Evolutionary conservation across 2,329 filamentous ascomycete genomes (phyloP), one percentile per base, ranked within the genome.

Genomic region (Emericellopsis atlantica): DNA sequence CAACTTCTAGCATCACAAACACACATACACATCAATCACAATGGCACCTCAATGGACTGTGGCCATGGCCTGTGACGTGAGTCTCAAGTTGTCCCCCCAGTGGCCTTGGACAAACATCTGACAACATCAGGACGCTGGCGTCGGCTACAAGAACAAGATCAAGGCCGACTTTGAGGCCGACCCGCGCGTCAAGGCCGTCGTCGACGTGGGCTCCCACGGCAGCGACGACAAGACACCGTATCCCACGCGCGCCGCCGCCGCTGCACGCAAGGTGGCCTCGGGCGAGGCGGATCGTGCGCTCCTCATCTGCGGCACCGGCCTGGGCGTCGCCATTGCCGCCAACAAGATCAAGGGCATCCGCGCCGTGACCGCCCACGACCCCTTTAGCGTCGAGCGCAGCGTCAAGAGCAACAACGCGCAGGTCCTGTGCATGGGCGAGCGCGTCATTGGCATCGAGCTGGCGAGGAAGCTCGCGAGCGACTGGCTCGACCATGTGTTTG

Each of bases 331-430:
- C 51, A 93, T 93, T 56, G 67, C 76, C n/a, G 87, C 87, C 49
- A 93, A 93, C 70, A 93, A 93, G 61, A 78, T 93, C 48, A 81
- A 79, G 43, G 86, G 86, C 6, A 77, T 93, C 45, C 70, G 86
- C 21, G 87, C 87, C n/a, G 87, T 93, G 15, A 93, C 86, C 5
- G 87, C 87, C 1, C 87, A 94, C 58, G 87, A 93, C 57, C 81
- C 79, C 49, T 94, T 89, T 67, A 81, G 74, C 42, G 84, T 93
- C 6, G 86, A 93, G 70, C 67, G 85, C 39, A 79, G 82, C 16
- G 74, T 93, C 10, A 63, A 90, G 53, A 87, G 81, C 64, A 93
- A 93, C 59, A 81, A 93, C 57, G 84, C 85, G 4, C 86, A 94
- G 63, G 85, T 93, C 26, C 64, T 93, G 46, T 93, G 87, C 57